phyloP scores from a whole-genome alignment of 2,329 filamentous ascomycete species.

The Coniochaeta pulveracea region DNA sequence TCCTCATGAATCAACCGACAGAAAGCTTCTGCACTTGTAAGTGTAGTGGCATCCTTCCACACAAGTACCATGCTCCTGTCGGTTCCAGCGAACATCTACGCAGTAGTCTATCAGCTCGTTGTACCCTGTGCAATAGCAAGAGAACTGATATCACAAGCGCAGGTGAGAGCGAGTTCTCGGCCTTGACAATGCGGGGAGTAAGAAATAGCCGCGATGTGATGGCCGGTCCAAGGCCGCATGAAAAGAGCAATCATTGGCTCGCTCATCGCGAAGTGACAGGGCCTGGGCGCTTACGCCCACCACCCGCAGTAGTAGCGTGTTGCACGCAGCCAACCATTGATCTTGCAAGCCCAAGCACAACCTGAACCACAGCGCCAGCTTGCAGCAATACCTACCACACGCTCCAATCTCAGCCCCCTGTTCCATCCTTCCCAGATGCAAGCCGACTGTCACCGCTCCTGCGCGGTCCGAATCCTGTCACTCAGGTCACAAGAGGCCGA shows the following conservation, averaged over 20 bases:
- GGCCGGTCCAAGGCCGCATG: slow-evolving; percentile 1
- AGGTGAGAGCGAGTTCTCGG: too few species aligned
- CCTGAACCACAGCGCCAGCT: background rate
- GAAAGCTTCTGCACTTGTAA: too few species aligned
- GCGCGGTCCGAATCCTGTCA: slow-evolving; percentile 2
- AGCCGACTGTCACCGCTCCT: background rate
- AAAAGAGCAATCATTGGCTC: background rate
- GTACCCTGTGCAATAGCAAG: too few species aligned
- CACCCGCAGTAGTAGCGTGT: background rate
- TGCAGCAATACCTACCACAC: background rate
- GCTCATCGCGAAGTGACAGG: background rate
- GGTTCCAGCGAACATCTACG: too few species aligned
- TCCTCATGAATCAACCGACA: too few species aligned
- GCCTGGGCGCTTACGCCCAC: slow-evolving; percentile 1
- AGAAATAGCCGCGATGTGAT: slow-evolving; percentile 5
- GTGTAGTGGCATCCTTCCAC: too few species aligned
- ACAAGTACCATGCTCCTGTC: too few species aligned
- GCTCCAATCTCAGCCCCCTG: background rate
- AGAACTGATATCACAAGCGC: too few species aligned
- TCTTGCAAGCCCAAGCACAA: background rate
- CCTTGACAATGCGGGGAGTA: too few species aligned
- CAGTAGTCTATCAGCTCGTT: too few species aligned
- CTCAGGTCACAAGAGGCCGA: background rate
- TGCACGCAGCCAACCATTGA: background rate
- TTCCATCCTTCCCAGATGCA: background rate